Evolutionary conservation across 129 eudicot species (phyloP), one percentile per base, ranked within the genome.

Genomic region (Saposhnikovia divaricata): DNA sequence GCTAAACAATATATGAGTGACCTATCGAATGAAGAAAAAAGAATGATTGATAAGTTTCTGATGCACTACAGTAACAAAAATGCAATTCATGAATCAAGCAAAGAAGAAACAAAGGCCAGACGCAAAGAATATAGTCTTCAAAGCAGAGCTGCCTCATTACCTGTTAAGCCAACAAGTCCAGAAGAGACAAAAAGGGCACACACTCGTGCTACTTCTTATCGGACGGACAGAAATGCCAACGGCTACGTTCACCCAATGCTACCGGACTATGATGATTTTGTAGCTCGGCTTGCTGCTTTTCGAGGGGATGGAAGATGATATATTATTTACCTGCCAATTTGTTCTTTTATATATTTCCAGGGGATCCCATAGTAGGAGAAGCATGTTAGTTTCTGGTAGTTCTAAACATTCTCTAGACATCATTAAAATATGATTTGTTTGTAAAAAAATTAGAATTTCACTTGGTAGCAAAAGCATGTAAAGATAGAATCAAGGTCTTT

Each of bases 231-330:
- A 55, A 81, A 80, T 63, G 48, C 61, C 43, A 78, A 61, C 1
- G 83, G 80, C 37, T 89, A 87, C 57, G 87, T 86, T 50, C 96
- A 94, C 79, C 93, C 96, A 0, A 95, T 85, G 77, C 92, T 86
- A 73, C 90, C 91, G 2, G 97, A 91, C 34, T 91, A 90, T 76
- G 96, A 94, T 83, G 91, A 92, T 68, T 90, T 92, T 76, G 89
- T 87, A 12, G 93, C 97, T 14, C 81, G 82, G 47, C 88, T 92
- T 53, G 93, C 90, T 5, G 87, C 87, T 70, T 55, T 87, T 69
- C 86, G 83, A 84, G 84, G 85, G 10, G 76, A 80, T 72, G 44
- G 82, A 72, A 80, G 86, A 66, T 65, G 59, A 74, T 6, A 68
- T 14, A 15, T 68, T 14, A 68, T n/a, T 9, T 2, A 61, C 69